Evolutionary conservation across 1,284 basidiomycete genomes (phyloP), one percentile per base, ranked within the genome.

Genomic region (Puccinia brachypodii): DNA sequence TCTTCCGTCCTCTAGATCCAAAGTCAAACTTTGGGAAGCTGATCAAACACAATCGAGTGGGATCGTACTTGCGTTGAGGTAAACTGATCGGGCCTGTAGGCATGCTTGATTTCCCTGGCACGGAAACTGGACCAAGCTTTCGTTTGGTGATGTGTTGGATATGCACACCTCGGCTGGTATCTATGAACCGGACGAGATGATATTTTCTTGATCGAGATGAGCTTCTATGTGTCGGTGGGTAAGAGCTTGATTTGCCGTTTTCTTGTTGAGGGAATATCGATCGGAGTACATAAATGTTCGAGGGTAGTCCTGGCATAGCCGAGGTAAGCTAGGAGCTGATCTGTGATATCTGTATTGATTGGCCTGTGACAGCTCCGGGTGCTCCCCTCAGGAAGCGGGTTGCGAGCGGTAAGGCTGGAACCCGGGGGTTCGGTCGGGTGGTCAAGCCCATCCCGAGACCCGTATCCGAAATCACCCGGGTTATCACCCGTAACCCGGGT

Each of bases 31-130:
- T 83, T 19, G 88, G 89, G 2, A 90, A 85, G 38, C 87, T 87
- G 84, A 90, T 87, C 73, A 89, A 86, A 85, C 89, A 97, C 64
- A 96, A 93, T 84, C 94, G 88, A 62, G 94, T 89, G 7, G 95
- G 94, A 88, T 97, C 94, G 86, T 95, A 96, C 85, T 91, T 89
- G n/a, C 92, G 88, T 84, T 90, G 88, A 76, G 92, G 92, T 31
- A 93, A 87, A 14, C 91, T 90, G 91, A 92, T 92, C 44, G 80
- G 83, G 60, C 53, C 79, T 66, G 76, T 75, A 31, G 75, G 74
- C 76, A 82, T 77, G 81, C 33, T 50, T 62, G 31, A 53, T 79
- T 28, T 36, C 28, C 4, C 31, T 19, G 3, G 6, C n/a, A 64
- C 3, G 25, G 3, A 64, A 33, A 64, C 33, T 64, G 33, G 6